A percentile compares a stretch with the other conserved stretches of the same genome.
Evolutionary conservation across 345 rosid genomes (phyloP).

Genomic region (Eucalyptus globulus): DNA sequence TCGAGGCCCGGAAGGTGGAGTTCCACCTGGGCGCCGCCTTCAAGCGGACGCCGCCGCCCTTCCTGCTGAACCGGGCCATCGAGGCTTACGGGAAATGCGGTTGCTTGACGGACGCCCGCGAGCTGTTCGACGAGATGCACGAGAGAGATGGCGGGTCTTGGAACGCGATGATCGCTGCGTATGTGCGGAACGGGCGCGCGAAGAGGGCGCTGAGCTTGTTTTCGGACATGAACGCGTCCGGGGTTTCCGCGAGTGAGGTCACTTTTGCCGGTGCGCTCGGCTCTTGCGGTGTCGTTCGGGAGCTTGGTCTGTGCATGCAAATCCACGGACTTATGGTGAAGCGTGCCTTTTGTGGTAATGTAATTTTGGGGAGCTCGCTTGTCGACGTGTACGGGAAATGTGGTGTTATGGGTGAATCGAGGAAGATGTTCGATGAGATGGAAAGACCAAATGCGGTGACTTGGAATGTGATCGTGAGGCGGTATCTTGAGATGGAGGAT

Average conservation of each 20-base stretch:
- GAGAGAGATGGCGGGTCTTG: constrained; percentile 88
- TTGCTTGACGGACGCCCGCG: constrained; percentile 42
- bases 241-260: constrained; percentile 40
- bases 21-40: constrained; percentile 47
- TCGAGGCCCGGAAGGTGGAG: constrained; percentile 69
- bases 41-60: constrained; percentile 38
- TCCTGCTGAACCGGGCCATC: constrained; percentile 58
- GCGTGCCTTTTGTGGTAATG: constrained; percentile 41
- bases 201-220: constrained; percentile 34
- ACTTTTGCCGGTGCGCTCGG: constrained; percentile 45
- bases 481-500: constrained; percentile 64
- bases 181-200: constrained; percentile 14
- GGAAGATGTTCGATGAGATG: constrained; percentile 69
- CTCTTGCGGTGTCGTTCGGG: constrained; percentile 36
- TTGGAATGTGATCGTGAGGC: constrained; percentile 82
- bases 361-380: constrained; percentile 62
- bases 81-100: constrained; percentile 55
- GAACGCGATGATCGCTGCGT: constrained; percentile 71
- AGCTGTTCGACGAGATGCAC: constrained; percentile 80
- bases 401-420: constrained; percentile 42
- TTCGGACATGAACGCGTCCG: constrained; percentile 34
- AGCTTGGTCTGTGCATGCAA: constrained; percentile 31
- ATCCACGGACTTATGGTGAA: constrained; percentile 52
- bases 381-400: constrained; percentile 86
- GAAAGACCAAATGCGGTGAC: constrained; percentile 50